Percentiles rank a stretch among this genome's conserved stretches.
phyloP scores from a whole-genome alignment of 2,329 filamentous ascomycete genomes.

The Beauveria varroae region DNA sequence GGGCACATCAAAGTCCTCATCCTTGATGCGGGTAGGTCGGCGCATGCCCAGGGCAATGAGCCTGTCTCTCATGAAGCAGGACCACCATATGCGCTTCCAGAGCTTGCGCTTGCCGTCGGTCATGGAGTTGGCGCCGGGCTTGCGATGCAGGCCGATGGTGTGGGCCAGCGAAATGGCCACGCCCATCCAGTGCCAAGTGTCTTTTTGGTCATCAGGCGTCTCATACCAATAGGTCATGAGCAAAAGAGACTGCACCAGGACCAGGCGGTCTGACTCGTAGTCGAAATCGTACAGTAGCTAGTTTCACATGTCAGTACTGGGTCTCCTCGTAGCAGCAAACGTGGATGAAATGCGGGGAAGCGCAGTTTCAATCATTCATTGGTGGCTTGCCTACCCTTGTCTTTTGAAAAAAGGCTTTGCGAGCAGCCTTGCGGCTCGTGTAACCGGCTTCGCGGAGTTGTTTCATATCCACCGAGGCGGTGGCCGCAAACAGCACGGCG shows the following conservation, averaged over 20 bases:
- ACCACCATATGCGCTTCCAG: conserved; percentile 98
- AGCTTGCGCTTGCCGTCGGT: conserved; percentile 65
- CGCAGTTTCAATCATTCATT: neutral
- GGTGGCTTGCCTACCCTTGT: conserved; percentile 56
- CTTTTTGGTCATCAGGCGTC: conserved; percentile 92
- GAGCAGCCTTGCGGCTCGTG: conserved; percentile 66
- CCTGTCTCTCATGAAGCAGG: conserved; percentile 89
- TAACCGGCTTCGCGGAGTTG: conserved; percentile 72
- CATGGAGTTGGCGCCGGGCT: conserved; percentile 71
- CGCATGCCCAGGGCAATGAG: conserved; percentile 91
- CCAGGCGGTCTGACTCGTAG: conserved; percentile 83
- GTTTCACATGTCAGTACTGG: conserved; percentile 19
- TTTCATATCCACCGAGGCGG: conserved; percentile 78
- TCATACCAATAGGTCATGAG: conserved; percentile 98
- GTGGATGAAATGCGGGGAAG: neutral
- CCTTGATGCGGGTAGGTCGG: conserved; percentile 83
- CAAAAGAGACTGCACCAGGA: conserved; percentile 79
- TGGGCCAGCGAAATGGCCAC: conserved; percentile 88
- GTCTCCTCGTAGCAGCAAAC: neutral
- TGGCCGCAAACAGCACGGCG: conserved; percentile 88
- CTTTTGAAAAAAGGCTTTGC: conserved; percentile 84
- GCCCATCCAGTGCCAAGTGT: conserved; percentile 99
- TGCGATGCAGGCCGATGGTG: conserved; percentile 86
- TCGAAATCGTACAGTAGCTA: conserved; percentile 86
- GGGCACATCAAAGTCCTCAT: conserved; percentile 87